Conservation (phyloP, 2,329 filamentous ascomycete genomes). For the Orbilia quercus region DNA sequence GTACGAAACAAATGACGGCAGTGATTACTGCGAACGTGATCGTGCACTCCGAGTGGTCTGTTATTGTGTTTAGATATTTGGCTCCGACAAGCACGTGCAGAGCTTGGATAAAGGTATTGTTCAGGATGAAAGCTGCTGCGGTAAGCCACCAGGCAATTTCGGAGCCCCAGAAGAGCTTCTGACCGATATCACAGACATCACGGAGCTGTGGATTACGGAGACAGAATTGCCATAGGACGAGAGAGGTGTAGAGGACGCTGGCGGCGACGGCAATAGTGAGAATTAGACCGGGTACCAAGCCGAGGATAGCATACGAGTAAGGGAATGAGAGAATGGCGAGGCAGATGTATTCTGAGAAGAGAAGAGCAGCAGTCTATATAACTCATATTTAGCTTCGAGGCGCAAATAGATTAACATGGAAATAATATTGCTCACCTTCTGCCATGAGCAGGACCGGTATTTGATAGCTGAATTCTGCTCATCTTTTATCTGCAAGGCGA, state of each 20-base stretch:
- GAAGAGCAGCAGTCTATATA: conserved; percentile 78
- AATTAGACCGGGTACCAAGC: conserved; percentile 86
- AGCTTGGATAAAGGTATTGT: conserved; percentile 91
- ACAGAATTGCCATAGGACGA: conserved; percentile 81
- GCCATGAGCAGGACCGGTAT: conserved; percentile 93
- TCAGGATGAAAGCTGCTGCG: conserved; percentile 88
- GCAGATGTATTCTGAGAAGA: conserved; percentile 97
- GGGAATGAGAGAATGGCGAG: conserved; percentile 87
- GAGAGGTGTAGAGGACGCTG: conserved; percentile 83
- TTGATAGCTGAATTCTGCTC: conserved; percentile 84
- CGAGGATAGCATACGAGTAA: conserved; percentile 88
- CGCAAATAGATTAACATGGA: too few relatives aligned
- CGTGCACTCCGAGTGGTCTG: conserved; percentile 77
- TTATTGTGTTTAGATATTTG: conserved; percentile 91
- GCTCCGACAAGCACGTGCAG: conserved; percentile 86
- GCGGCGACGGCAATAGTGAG: conserved; percentile 78
- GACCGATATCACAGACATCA: conserved; percentile 94
- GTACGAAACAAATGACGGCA: conserved; percentile 78
- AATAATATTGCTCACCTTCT: conserved; percentile 70
- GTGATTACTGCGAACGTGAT: conserved; percentile 81
- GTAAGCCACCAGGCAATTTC: conserved; percentile 71
- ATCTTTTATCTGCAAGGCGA: conserved; percentile 75
- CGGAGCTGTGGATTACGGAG: conserved; percentile 88
- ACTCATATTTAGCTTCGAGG: neutral
- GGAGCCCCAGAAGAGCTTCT: conserved; percentile 87